Conservation (phyloP, 2,329 filamentous ascomycete species). For the Mycosphaerella sp. region DNA sequence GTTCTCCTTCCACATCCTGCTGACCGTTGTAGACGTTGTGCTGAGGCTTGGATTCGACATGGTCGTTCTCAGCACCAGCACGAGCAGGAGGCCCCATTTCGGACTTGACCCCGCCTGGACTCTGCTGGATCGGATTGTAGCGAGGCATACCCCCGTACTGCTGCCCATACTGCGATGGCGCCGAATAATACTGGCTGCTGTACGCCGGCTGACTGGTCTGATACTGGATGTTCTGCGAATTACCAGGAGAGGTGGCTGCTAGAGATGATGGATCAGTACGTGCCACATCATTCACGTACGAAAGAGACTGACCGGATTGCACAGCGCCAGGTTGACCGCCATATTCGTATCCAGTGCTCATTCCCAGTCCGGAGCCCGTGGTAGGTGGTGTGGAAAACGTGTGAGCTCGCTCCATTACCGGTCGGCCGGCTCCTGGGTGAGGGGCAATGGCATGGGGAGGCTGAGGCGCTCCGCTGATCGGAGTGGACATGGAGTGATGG, state of each 20-base stretch:
- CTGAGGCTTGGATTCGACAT: conserved; percentile 56
- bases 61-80: conserved; percentile 54
- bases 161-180: conserved; percentile 53
- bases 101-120: conserved; percentile 59
- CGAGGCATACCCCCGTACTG: conserved; percentile 56
- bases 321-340: conserved; percentile 42
- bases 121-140: conserved; percentile 53
- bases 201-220: conserved; percentile 61
- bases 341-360: conserved; percentile 80
- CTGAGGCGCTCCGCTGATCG: conserved; percentile 58
- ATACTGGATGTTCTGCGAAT: conserved; percentile 75
- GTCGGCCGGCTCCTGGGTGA: conserved; percentile 55
- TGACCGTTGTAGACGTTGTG: conserved; percentile 53
- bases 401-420: conserved; percentile 74
- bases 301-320: conserved; percentile 63
- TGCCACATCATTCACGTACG: conserved; percentile 71
- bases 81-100: conserved; percentile 81
- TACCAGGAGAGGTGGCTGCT: conserved; percentile 72
- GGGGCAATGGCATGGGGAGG: conserved; percentile 58
- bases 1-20: conserved; percentile 34
- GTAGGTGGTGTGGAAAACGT: conserved; percentile 92
- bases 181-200: conserved; percentile 71
- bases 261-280: conserved; percentile 88
- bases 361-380: conserved; percentile 75
- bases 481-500: conserved; percentile 60